These are phyloP conservation scores for Talaromyces funiculosus DNA, from an alignment of 2,329 filamentous ascomycete species.

Conservation along the genomic window DNA sequence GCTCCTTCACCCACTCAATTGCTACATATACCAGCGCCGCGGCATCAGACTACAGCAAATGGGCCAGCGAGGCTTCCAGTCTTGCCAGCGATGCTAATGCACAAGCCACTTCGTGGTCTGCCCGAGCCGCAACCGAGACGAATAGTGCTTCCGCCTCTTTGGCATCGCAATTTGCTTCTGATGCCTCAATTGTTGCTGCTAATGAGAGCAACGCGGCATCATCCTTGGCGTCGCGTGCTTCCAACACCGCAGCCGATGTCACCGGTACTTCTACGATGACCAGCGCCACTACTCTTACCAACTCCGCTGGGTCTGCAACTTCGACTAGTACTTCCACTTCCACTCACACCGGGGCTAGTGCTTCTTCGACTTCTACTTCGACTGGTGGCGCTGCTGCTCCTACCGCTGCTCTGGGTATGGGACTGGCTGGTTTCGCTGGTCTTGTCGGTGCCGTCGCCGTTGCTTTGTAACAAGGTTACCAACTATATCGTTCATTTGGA, in stretches of 20 bases:
- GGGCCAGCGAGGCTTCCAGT: conserved; percentile 11
- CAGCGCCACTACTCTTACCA: conserved; percentile 4
- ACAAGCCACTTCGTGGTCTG: conserved; percentile 8
- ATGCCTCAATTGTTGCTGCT: conserved; percentile 9
- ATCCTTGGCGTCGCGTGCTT: conserved; percentile 7
- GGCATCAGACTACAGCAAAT: conserved; percentile 8
- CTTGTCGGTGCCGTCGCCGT: conserved; percentile 12
- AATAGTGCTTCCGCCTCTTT: conserved; percentile 9
- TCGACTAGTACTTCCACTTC: background rate
- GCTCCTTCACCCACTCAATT: conserved; percentile 1
- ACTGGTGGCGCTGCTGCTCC: conserved; percentile 6
- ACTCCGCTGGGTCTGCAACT: conserved; percentile 12
- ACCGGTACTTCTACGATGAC: background rate
- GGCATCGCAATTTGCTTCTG: conserved; percentile 9
- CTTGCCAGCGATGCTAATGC: conserved; percentile 5
- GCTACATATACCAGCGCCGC: background rate
- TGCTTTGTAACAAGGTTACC: conserved; percentile 2
- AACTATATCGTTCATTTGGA: background rate
- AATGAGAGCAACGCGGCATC: conserved; percentile 7
- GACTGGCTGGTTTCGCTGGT: conserved; percentile 12
- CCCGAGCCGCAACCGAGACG: conserved; percentile 5
- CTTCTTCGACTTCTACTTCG: background rate
- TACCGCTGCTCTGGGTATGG: conserved; percentile 9
- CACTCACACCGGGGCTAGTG: background rate
- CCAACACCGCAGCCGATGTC: background rate